These are phyloP conservation scores for Clarireedia hainanense DNA, from an alignment of 2,329 filamentous ascomycete genomes.

Conservation along the genomic window DNA sequence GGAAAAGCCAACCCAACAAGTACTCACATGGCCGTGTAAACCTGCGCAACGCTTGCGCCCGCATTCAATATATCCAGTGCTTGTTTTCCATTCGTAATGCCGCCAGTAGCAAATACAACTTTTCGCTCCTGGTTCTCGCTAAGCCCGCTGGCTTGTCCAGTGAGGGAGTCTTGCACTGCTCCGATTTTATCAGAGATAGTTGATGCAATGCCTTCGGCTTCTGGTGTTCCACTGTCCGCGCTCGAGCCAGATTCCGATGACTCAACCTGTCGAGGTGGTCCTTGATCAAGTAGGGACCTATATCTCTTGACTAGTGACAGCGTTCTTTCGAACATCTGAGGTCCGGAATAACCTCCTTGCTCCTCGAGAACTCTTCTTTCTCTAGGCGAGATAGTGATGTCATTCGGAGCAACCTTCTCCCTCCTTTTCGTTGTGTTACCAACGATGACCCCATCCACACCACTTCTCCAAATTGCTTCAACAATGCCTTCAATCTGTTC, in stretches of 20 bases:
- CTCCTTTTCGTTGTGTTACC: constrained; percentile 92
- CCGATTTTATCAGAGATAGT: constrained; percentile 31
- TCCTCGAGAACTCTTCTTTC: constrained; percentile 66
- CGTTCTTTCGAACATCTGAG: constrained; percentile 77
- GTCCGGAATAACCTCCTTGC: constrained; percentile 84
- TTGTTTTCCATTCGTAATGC: constrained; percentile 82
- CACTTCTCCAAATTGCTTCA: constrained; percentile 71
- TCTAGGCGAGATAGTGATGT: constrained; percentile 53
- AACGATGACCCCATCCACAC: constrained; percentile 92
- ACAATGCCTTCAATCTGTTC: constrained; percentile 83
- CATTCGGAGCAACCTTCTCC: constrained; percentile 59
- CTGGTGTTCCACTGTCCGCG: constrained; percentile 5
- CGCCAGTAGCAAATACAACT: constrained; percentile 87
- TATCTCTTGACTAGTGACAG: constrained; percentile 74
- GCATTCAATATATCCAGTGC: constrained; percentile 76
- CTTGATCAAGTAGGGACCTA: constrained; percentile 56
- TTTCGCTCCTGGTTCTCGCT: constrained; percentile 41
- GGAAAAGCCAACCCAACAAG: not conserved
- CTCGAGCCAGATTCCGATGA: constrained; percentile 1
- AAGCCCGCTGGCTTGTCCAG: not conserved
- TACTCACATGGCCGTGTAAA: constrained; percentile 65
- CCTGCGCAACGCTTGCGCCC: constrained; percentile 82
- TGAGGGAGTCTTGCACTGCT: constrained; percentile 15
- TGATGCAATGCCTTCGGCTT: constrained; percentile 29
- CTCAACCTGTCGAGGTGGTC: constrained; percentile 27